These are phyloP conservation scores for Jasminum sambac DNA, from an alignment of 257 asterid species.

Conservation along the genomic window DNA sequence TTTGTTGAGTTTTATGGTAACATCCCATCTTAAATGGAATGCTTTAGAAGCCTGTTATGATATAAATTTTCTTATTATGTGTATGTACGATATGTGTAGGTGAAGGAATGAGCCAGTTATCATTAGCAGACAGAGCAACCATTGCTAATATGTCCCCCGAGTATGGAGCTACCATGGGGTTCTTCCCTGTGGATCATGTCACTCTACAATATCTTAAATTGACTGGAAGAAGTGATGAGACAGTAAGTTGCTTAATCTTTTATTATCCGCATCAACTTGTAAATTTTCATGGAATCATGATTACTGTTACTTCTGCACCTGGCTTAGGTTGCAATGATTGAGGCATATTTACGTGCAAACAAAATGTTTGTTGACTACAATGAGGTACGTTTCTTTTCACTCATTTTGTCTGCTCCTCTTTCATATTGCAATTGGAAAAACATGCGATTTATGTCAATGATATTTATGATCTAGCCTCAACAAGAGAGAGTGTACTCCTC, in stretches of 20 bases:
- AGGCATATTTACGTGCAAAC: constrained; percentile 80
- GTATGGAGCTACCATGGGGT: constrained; percentile 98
- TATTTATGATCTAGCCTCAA: constrained; percentile 63
- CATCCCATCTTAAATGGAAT: constrained; percentile 7
- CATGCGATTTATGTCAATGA: constrained; percentile 16
- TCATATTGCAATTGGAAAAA: not conserved
- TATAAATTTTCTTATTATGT: constrained; percentile 10
- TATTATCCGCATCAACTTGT: not conserved
- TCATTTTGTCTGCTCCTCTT: not conserved
- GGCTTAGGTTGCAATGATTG: constrained; percentile 75
- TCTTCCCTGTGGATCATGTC: constrained; percentile 92
- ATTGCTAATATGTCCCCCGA: constrained; percentile 97
- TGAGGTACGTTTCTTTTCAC: constrained; percentile 44
- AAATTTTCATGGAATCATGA: not conserved
- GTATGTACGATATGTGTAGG: constrained; percentile 39
- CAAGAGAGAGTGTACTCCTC: constrained; percentile 75
- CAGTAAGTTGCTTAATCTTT: constrained; percentile 40
- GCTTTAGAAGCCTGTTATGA: not conserved
- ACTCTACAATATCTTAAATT: constrained; percentile 76
- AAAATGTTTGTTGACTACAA: constrained; percentile 81
- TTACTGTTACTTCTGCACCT: constrained; percentile 24
- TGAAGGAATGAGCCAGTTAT: constrained; percentile 72
- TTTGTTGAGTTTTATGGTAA: constrained; percentile 83
- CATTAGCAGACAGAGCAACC: constrained; percentile 93
- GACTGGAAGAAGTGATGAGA: constrained; percentile 86